Evolutionary conservation across 75 land plant species (phyloP), one percentile per base, ranked within the genome.

Genomic region (Pinus taeda): DNA sequence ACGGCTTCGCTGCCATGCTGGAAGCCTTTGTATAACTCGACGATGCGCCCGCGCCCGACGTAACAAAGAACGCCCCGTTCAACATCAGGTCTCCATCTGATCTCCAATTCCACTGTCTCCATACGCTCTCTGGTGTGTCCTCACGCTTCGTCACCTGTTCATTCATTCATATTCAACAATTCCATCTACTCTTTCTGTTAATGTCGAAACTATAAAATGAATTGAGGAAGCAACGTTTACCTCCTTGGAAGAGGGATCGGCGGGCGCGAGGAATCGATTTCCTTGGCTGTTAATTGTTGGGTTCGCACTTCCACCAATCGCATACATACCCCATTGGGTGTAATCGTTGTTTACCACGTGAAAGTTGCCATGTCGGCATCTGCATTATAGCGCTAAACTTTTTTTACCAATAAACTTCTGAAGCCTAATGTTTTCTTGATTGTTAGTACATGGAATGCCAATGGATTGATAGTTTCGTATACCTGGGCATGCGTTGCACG

Each of bases 21-120:
- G 82, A 75, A 1, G 96, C 92, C 71, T 83, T 91, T 12, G 69
- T 84, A 67, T 91, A 93, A 57, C 66, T 76, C 12, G 79, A 79
- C 4, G 80, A 85, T 8, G 82, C 72, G 30, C 79, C 86, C n/a
- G 80, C 78, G n/a, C 97, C 97, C 0, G 97, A 92, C 0, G 90
- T 81, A 21, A 84, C 80, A 75, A 94, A 94, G 77, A 75, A 94
- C 2, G 97, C 97, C 22, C 97, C 97, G 65, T 94, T 94, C 60
- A 92, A 82, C 87, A 94, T 73, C 72, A 88, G 58, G 74, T 94
- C 97, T n/a, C 92, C 97, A 15, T 88, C 89, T 5, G 91, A 84
- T 59, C 92, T 84, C 97, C 97, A 94, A 57, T 94, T 85, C 96
- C 96, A 93, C 4, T 60, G 75, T 55, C 36, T 73, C 95, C 95